A percentile compares a stretch with the other conserved stretches of the same genome.
Evolutionary conservation across 2,329 filamentous ascomycete species (phyloP).

Genomic region (Aspergillus clavatus): DNA sequence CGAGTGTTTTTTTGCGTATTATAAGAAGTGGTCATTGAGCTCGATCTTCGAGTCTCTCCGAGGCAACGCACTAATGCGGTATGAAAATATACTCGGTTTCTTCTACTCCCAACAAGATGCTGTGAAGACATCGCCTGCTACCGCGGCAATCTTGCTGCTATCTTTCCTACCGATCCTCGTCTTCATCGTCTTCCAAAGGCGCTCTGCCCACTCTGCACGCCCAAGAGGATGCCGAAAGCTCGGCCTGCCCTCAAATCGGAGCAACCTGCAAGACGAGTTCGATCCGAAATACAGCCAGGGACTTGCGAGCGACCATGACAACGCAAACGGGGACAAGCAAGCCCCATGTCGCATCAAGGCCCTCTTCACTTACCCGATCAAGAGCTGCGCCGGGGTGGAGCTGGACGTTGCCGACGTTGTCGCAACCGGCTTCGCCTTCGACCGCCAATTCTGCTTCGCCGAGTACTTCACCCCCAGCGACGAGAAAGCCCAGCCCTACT

Average conservation of each 20-base stretch:
- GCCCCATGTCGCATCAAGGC: slow-evolving; percentile 56
- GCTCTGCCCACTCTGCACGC: slow-evolving; percentile 2
- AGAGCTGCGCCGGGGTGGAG: slow-evolving; percentile 75
- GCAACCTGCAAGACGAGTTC: slow-evolving; percentile 55
- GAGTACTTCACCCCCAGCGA: slow-evolving; percentile 46
- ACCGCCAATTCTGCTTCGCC: slow-evolving; percentile 79
- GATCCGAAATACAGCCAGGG: slow-evolving; percentile 46
- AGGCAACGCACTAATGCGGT: not conserved
- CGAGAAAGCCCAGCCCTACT: slow-evolving; percentile 35
- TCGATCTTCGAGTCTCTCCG: no score
- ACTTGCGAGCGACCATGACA: slow-evolving; percentile 28
- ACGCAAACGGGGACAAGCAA: slow-evolving; percentile 25
- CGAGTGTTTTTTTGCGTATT: no score
- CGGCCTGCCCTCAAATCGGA: slow-evolving; percentile 42
- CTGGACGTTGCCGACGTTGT: slow-evolving; percentile 61
- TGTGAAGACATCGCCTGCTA: not conserved
- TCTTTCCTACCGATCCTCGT: slow-evolving; percentile 9
- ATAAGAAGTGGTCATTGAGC: no score
- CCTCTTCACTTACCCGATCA: slow-evolving; percentile 75
- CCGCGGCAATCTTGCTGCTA: not conserved
- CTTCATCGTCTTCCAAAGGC: slow-evolving; percentile 3
- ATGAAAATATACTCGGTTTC: not conserved
- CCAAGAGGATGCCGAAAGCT: slow-evolving; percentile 51
- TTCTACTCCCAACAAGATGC: slow-evolving; percentile 3
- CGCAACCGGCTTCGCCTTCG: slow-evolving; percentile 67